phyloP scores from a whole-genome alignment of 108 stramenopile genomes.

The Skeletonema grethae region DNA sequence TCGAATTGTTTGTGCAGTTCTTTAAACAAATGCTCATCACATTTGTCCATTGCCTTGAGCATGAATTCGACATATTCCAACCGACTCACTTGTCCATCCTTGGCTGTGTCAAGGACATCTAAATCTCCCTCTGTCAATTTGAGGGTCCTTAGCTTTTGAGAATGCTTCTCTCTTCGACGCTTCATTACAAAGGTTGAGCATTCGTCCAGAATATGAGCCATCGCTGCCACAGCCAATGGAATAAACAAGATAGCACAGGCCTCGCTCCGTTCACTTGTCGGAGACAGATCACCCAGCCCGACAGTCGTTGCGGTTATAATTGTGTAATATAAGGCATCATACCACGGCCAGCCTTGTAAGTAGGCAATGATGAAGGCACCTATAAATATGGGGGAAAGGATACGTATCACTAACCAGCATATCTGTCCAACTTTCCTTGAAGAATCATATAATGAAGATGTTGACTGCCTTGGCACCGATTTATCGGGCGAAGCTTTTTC shows the following conservation, averaged over 20 bases:
- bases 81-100: conserved; percentile 58
- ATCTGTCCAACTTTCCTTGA: background rate
- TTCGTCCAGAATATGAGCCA: conserved; percentile 57
- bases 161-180: conserved; percentile 17
- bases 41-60: conserved; percentile 76
- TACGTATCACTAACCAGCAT: background rate
- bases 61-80: conserved; percentile 77
- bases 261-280: conserved; percentile 13
- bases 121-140: conserved; percentile 61
- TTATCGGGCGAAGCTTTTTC: background rate
- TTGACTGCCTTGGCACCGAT: background rate
- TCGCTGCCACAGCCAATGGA: conserved; percentile 60
- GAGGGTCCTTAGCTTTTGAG: conserved; percentile 28
- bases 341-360: conserved; percentile 31
- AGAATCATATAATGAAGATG: background rate
- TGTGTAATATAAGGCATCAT: conserved; percentile 57
- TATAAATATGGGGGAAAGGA: background rate
- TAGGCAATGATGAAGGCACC: background rate
- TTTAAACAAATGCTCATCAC: conserved; percentile 59
- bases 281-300: conserved; percentile 63
- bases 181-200: conserved; percentile 49
- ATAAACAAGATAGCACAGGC: conserved; percentile 56
- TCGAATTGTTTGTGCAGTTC: conserved; percentile 63
- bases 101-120: conserved; percentile 36
- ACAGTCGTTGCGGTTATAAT: conserved; percentile 66